Percentiles rank a stretch among this genome's conserved stretches.
Conservation (phyloP, 192 early-diverging fungal species). For the Coemansia sp. region DNA sequence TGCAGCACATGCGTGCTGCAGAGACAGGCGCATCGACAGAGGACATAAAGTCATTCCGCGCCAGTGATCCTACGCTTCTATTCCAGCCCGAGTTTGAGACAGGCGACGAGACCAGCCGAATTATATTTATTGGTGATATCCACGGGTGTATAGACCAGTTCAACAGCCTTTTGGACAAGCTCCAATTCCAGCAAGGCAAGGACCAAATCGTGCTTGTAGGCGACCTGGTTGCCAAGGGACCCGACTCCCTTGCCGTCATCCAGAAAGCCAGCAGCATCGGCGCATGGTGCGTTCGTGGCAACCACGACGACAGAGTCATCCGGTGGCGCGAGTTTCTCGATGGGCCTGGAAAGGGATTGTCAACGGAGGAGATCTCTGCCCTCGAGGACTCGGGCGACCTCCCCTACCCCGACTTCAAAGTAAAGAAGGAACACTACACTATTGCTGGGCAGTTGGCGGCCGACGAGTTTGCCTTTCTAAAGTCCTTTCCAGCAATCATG, state of each 20-base stretch:
- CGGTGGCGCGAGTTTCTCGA: slow-evolving; percentile 60
- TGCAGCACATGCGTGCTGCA: not conserved
- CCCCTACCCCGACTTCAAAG: slow-evolving; percentile 28
- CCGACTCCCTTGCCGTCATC: slow-evolving; percentile 62
- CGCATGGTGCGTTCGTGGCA: slow-evolving; percentile 67
- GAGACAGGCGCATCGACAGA: not conserved
- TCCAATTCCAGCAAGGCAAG: slow-evolving; percentile 30
- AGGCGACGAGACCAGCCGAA: slow-evolving; percentile 23
- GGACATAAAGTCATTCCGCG: slow-evolving; percentile 27
- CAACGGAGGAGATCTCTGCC: slow-evolving; percentile 11
- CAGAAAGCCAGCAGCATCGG: slow-evolving; percentile 51
- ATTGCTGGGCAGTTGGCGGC: slow-evolving; percentile 48
- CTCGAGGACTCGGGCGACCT: slow-evolving; percentile 13
- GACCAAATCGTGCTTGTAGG: slow-evolving; percentile 71
- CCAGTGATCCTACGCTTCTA: slow-evolving; percentile 18
- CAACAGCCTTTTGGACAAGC: slow-evolving; percentile 52
- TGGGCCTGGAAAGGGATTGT: slow-evolving; percentile 23
- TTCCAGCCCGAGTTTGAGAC: slow-evolving; percentile 2
- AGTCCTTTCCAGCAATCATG: slow-evolving; percentile 60
- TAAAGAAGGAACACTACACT: slow-evolving; percentile 30
- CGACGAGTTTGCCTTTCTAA: slow-evolving; percentile 59
- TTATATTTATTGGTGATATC: slow-evolving; percentile 73
- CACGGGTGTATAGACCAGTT: slow-evolving; percentile 67
- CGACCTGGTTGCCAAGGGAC: slow-evolving; percentile 69
- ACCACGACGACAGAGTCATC: slow-evolving; percentile 76